Conservation (phyloP, 1,284 basidiomycete species). For the Ustilago loliicola region DNA sequence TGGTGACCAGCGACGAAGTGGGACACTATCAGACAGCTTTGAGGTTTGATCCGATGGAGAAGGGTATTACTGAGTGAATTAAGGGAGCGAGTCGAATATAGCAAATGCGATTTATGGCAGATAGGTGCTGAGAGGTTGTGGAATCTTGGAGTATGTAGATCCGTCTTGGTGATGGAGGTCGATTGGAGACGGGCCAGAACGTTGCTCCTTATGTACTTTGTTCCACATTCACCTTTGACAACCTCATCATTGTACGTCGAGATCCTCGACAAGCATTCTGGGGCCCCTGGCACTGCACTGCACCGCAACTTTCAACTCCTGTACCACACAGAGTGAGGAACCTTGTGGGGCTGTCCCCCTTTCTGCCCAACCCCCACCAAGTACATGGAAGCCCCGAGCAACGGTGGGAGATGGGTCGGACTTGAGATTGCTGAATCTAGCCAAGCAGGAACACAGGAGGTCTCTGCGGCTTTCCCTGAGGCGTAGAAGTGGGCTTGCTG, state of each 20-base stretch:
- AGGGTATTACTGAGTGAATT: background rate
- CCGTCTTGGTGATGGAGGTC: background rate
- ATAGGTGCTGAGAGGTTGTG: background rate
- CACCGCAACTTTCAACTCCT: background rate
- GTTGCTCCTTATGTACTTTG: background rate
- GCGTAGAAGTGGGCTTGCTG: background rate
- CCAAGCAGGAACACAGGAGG: slow-evolving; percentile 1
- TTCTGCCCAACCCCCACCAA: background rate
- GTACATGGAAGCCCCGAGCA: background rate
- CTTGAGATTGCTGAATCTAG: background rate
- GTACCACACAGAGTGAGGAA: background rate
- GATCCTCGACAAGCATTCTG: background rate
- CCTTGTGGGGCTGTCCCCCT: background rate
- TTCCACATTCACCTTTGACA: background rate
- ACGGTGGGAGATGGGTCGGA: slow-evolving; percentile 2
- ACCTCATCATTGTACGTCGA: background rate
- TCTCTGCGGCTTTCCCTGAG: background rate
- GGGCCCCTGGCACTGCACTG: background rate
- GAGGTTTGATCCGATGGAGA: background rate
- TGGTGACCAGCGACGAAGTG: background rate
- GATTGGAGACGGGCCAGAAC: background rate
- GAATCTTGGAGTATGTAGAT: background rate
- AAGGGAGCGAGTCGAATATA: background rate
- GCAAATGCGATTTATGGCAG: background rate
- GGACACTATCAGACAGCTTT: too few relatives aligned